Conservation (phyloP, 306 rosid genomes). For the Sindora glabra region DNA sequence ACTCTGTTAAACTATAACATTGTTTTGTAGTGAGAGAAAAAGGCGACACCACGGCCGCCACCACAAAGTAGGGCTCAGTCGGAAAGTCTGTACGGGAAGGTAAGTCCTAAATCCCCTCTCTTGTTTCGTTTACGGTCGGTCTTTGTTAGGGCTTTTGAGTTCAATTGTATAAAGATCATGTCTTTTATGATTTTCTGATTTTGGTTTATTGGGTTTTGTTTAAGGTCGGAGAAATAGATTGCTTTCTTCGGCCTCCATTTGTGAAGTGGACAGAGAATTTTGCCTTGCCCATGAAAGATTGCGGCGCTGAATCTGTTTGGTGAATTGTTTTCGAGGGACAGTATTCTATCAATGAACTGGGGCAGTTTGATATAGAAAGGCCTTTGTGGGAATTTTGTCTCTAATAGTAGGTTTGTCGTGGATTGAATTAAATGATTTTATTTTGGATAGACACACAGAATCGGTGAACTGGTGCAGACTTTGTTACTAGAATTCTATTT, state of each 20-base stretch:
- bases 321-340: too few relatives aligned
- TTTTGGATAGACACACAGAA: conserved; percentile 14
- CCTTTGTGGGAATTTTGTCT: background rate
- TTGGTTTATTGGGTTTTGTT: conserved; percentile 3
- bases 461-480: conserved; percentile 18
- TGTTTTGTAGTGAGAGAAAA: conserved; percentile 16
- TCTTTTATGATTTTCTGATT: too few relatives aligned
- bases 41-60: conserved; percentile 21
- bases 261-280: too few relatives aligned
- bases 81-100: conserved; percentile 64
- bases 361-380: background rate
- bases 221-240: conserved; percentile 10
- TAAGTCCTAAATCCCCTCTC: conserved; percentile 6
- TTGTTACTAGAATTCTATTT: background rate
- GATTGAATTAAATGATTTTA: conserved; percentile 14
- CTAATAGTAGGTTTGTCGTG: background rate
- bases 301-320: too few relatives aligned
- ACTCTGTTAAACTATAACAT: too few relatives aligned
- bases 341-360: too few relatives aligned
- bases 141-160: conserved; percentile 39
- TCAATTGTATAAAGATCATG: too few relatives aligned
- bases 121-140: conserved; percentile 24
- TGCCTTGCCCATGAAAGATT: too few relatives aligned
- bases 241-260: conserved; percentile 11
- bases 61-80: conserved; percentile 57